A percentile compares a stretch with the other conserved stretches of the same genome.
phyloP scores from a whole-genome alignment of 73 alveolate species.

The Paramecium primaurelia region DNA sequence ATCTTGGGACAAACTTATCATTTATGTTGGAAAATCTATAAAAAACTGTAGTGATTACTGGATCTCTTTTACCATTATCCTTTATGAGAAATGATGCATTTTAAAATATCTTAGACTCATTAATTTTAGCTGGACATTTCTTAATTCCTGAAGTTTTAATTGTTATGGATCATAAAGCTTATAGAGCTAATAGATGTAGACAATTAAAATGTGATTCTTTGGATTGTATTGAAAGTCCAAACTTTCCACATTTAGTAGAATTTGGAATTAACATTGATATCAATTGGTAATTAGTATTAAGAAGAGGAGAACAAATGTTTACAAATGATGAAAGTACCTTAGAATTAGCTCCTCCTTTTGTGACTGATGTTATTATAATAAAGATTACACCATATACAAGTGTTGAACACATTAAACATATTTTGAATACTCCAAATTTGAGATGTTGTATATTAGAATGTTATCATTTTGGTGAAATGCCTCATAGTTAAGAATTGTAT shows the following conservation, averaged over 20 bases:
- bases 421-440: constrained; percentile 16
- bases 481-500: constrained; percentile 20
- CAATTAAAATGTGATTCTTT: constrained; percentile 25
- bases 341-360: neutral
- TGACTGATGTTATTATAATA: constrained; percentile 29
- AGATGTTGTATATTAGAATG: constrained; percentile 52
- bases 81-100: constrained; percentile 68
- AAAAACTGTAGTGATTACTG: constrained; percentile 67
- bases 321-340: neutral
- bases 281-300: constrained; percentile 32
- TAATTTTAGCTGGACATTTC: constrained; percentile 62
- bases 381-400: constrained; percentile 39
- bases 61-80: constrained; percentile 64
- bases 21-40: constrained; percentile 62
- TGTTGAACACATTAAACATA: constrained; percentile 4
- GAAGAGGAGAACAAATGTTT: constrained; percentile 49
- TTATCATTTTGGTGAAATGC: constrained; percentile 50
- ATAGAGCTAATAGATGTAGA: constrained; percentile 58
- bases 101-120: constrained; percentile 36
- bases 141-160: constrained; percentile 52
- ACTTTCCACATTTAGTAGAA: constrained; percentile 55
- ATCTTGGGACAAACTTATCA: constrained; percentile 54
- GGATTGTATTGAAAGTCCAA: constrained; percentile 57
- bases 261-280: constrained; percentile 52
- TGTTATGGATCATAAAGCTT: constrained; percentile 34